Conservation (phyloP, 2,329 filamentous ascomycete species). For the Beauveria australis region DNA sequence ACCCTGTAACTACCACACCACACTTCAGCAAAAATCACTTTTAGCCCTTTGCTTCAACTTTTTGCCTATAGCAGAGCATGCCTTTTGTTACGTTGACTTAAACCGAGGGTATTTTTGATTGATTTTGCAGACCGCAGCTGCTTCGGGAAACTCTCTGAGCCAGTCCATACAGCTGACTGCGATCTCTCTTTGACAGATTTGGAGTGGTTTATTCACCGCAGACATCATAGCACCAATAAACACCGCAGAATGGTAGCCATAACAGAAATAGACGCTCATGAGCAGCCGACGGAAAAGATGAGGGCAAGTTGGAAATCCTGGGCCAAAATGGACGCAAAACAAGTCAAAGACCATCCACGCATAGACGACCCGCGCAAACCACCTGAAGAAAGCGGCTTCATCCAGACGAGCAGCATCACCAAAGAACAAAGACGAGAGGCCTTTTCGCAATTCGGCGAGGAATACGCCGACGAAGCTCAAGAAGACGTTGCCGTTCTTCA, state of each 20-base stretch:
- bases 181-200: no score
- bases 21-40: neutral
- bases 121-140: no score
- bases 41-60: neutral
- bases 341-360: slow-evolving; percentile 43
- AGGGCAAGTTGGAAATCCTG: slow-evolving; percentile 68
- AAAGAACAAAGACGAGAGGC: slow-evolving; percentile 33
- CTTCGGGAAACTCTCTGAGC: no score
- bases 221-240: neutral
- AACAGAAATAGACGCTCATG: slow-evolving; percentile 61
- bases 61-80: neutral
- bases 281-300: slow-evolving; percentile 65
- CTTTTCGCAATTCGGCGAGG: slow-evolving; percentile 33
- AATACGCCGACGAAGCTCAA: slow-evolving; percentile 23
- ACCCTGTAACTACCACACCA: neutral
- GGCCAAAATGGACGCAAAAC: slow-evolving; percentile 48
- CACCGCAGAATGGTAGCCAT: slow-evolving; percentile 14
- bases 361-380: slow-evolving; percentile 45
- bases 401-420: slow-evolving; percentile 35
- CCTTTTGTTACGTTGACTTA: neutral
- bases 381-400: slow-evolving; percentile 35
- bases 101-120: neutral
- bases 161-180: neutral
- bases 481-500: slow-evolving; percentile 48
- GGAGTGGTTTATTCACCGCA: no score